phyloP scores from a whole-genome alignment of 2,329 filamentous ascomycete genomes.

The Hypoxylon sp. region DNA sequence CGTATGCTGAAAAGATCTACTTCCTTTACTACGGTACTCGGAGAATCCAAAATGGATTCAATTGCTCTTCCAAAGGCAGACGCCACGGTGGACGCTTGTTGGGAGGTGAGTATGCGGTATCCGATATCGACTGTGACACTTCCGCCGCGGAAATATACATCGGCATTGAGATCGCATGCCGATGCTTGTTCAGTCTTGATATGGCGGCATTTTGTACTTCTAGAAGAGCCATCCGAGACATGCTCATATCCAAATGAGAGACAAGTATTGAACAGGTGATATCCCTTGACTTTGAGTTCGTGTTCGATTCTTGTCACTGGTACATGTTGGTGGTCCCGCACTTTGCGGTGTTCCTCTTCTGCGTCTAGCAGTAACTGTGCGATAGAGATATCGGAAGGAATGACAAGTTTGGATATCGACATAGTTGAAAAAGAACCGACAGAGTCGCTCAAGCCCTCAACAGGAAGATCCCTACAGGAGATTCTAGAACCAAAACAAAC shows the following conservation, averaged over 20 bases:
- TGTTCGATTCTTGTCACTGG: constrained; percentile 64
- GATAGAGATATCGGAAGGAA: constrained; percentile 44
- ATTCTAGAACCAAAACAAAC: constrained; percentile 70
- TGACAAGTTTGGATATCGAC: constrained; percentile 47
- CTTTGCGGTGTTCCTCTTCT: constrained; percentile 47
- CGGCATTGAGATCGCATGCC: constrained; percentile 64
- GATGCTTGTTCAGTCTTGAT: constrained; percentile 60
- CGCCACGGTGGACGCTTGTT: constrained; percentile 64
- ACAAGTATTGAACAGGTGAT: constrained; percentile 66
- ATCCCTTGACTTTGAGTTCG: constrained; percentile 59
- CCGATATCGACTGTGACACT: constrained; percentile 62
- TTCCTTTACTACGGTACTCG: constrained; percentile 60
- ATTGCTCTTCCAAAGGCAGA: constrained; percentile 69
- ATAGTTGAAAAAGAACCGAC: constrained; percentile 62
- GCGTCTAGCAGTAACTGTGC: constrained; percentile 49
- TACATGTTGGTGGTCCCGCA: constrained; percentile 61
- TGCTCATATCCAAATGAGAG: constrained; percentile 63
- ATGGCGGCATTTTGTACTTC: constrained; percentile 56
- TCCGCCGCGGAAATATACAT: constrained; percentile 60
- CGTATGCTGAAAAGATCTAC: constrained; percentile 69
- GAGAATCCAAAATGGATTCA: constrained; percentile 60
- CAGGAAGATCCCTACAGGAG: constrained; percentile 61
- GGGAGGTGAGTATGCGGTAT: constrained; percentile 60
- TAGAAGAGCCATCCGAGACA: constrained; percentile 40
- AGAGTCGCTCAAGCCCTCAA: constrained; percentile 58